Evolutionary conservation across 768 basidiomycete genomes (phyloP).

Genomic region (Omphalotus guepiniiformis): DNA sequence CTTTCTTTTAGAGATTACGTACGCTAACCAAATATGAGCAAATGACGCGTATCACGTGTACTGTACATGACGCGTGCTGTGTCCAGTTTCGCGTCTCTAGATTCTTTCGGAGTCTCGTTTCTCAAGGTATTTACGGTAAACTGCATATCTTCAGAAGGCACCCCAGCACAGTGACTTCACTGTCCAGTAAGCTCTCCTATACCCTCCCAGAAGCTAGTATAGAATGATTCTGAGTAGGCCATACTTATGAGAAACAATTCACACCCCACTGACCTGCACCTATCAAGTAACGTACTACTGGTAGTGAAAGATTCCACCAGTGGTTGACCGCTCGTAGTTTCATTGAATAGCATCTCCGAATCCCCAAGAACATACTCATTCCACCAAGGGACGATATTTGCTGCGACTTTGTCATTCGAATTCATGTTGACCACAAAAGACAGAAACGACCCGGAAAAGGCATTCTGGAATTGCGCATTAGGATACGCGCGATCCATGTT

Average conservation of each 20-base stretch:
- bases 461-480: conserved; percentile 18
- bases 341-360: conserved; percentile 29
- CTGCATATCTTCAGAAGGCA: too few relatives aligned
- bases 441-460: conserved; percentile 19
- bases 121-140: too few relatives aligned
- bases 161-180: too few relatives aligned
- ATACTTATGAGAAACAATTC: not conserved
- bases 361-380: not conserved
- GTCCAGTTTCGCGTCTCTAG: too few relatives aligned
- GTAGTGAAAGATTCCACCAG: conserved; percentile 16
- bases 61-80: too few relatives aligned
- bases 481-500: conserved; percentile 30
- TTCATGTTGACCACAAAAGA: conserved; percentile 16
- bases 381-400: conserved; percentile 19
- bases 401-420: conserved; percentile 14
- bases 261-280: conserved; percentile 18
- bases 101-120: too few relatives aligned
- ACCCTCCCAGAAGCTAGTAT: conserved; percentile 11
- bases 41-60: too few relatives aligned
- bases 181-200: conserved; percentile 8
- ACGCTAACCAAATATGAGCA: too few relatives aligned
- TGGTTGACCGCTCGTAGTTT: conserved; percentile 8
- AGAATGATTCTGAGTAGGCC: not conserved
- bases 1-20: too few relatives aligned
- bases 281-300: conserved; percentile 12